Conservation (phyloP, 1,139 yeast species). For the Saccharomyces hybrid region DNA sequence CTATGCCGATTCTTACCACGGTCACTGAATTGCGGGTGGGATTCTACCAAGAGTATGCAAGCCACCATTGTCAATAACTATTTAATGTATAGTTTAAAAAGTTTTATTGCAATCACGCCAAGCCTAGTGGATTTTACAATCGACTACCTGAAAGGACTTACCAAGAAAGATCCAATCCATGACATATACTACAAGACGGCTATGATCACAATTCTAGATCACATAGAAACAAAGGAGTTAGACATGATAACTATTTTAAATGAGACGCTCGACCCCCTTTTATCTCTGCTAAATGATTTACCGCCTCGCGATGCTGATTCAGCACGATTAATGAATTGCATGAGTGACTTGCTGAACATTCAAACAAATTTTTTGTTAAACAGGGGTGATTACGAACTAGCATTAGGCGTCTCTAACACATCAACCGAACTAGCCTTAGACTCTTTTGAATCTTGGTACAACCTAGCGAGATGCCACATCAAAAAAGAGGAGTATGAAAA, state of each 20-base stretch:
- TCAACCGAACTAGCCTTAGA: slow-evolving; percentile 79
- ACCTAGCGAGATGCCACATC: slow-evolving; percentile 64
- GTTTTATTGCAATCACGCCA: slow-evolving; percentile 49
- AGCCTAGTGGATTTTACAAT: slow-evolving; percentile 55
- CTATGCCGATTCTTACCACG: slow-evolving; percentile 58
- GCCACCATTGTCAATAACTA: slow-evolving; percentile 63
- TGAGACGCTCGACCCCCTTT: slow-evolving; percentile 39
- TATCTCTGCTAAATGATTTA: slow-evolving; percentile 12
- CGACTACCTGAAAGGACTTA: slow-evolving; percentile 42
- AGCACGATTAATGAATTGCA: slow-evolving; percentile 6
- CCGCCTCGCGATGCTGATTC: slow-evolving; percentile 10
- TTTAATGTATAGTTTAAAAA: slow-evolving; percentile 67
- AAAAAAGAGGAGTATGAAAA: slow-evolving; percentile 60
- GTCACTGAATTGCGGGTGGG: slow-evolving; percentile 61
- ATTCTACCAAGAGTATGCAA: slow-evolving; percentile 49
- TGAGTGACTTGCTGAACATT: slow-evolving; percentile 36
- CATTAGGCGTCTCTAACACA: slow-evolving; percentile 61
- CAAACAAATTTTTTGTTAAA: slow-evolving; percentile 67
- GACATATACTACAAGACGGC: slow-evolving; percentile 46
- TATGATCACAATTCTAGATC: slow-evolving; percentile 32
- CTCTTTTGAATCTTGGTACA: slow-evolving; percentile 77
- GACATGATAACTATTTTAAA: slow-evolving; percentile 60
- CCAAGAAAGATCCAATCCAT: slow-evolving; percentile 43
- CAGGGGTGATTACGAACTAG: slow-evolving; percentile 61
- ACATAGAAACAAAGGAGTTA: slow-evolving; percentile 52